Evolutionary conservation across 495 filamentous ascomycete species (phyloP).

Genomic region (Trichocladium antarcticum): DNA sequence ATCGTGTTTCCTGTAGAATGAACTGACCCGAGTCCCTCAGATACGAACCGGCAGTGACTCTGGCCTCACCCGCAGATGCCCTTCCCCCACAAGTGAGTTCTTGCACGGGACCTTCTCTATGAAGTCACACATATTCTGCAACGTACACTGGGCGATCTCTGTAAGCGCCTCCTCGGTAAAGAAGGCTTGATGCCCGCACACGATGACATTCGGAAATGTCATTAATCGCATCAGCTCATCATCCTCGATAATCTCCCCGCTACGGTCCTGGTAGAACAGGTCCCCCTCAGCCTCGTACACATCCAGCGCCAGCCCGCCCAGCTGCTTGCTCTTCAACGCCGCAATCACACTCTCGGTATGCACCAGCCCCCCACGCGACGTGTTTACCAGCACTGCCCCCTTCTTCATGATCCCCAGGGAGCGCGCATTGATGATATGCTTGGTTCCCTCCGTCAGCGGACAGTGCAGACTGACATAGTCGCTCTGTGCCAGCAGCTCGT

Average conservation of each 20-base stretch:
- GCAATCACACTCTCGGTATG: slow-evolving; percentile 47
- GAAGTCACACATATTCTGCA: slow-evolving; percentile 42
- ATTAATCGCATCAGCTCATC: slow-evolving; percentile 57
- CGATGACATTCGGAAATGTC: slow-evolving; percentile 58
- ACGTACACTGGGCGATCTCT: slow-evolving; percentile 52
- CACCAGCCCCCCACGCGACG: slow-evolving; percentile 53
- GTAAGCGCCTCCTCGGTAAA: slow-evolving; percentile 55
- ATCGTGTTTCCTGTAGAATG: too few species aligned
- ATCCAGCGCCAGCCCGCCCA: slow-evolving; percentile 47
- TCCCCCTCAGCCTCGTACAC: slow-evolving; percentile 46
- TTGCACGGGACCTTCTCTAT: slow-evolving; percentile 21
- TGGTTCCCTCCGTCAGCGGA: slow-evolving; percentile 48
- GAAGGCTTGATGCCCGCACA: slow-evolving; percentile 61
- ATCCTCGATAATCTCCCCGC: slow-evolving; percentile 56
- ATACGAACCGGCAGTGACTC: slow-evolving; percentile 19
- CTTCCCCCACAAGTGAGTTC: slow-evolving; percentile 28
- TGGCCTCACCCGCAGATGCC: slow-evolving; percentile 7
- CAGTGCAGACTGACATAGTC: slow-evolving; percentile 58
- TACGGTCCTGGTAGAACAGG: slow-evolving; percentile 56
- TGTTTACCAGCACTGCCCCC: slow-evolving; percentile 55
- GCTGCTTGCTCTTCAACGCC: slow-evolving; percentile 46
- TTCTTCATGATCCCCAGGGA: slow-evolving; percentile 46
- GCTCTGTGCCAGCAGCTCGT: slow-evolving; percentile 41
- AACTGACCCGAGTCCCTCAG: too few species aligned
- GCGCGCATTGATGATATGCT: slow-evolving; percentile 48